A percentile compares a stretch with the other conserved stretches of the same genome.
Evolutionary conservation across 306 rosid genomes (phyloP).

Genomic region (Pterocarpus macrocarpus): DNA sequence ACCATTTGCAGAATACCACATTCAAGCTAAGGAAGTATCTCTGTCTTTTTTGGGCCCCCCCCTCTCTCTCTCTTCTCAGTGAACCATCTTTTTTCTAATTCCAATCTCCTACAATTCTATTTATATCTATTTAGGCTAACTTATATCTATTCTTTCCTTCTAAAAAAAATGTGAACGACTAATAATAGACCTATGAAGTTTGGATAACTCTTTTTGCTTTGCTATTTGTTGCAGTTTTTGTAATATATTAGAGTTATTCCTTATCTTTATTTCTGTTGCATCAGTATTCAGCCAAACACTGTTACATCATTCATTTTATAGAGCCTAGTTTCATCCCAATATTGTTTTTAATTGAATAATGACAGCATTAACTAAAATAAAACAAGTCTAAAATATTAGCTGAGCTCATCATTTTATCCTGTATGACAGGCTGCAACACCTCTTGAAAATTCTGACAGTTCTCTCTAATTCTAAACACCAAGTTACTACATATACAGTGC

Average conservation of each 20-base stretch:
- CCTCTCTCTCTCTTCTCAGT: background rate
- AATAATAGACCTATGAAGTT: no score
- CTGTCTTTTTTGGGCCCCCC: no score
- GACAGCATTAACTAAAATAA: background rate
- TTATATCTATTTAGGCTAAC: background rate
- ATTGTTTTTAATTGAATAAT: constrained; percentile 1
- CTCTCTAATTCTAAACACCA: background rate
- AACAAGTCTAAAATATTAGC: background rate
- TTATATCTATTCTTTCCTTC: no score
- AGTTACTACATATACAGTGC: background rate
- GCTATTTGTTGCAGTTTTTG: no score
- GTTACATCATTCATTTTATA: no score
- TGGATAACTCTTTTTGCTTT: no score
- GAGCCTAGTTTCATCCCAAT: background rate
- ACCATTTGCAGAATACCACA: no score
- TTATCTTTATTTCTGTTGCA: no score
- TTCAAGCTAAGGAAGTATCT: no score
- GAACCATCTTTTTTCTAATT: background rate
- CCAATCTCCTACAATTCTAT: background rate
- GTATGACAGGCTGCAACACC: background rate
- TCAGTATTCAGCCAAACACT: no score
- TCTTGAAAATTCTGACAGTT: background rate
- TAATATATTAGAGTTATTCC: no score
- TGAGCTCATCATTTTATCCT: background rate
- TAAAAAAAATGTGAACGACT: no score